Evolutionary conservation across 2,329 filamentous ascomycete species (phyloP).

Genomic region (Phoma sp.): DNA sequence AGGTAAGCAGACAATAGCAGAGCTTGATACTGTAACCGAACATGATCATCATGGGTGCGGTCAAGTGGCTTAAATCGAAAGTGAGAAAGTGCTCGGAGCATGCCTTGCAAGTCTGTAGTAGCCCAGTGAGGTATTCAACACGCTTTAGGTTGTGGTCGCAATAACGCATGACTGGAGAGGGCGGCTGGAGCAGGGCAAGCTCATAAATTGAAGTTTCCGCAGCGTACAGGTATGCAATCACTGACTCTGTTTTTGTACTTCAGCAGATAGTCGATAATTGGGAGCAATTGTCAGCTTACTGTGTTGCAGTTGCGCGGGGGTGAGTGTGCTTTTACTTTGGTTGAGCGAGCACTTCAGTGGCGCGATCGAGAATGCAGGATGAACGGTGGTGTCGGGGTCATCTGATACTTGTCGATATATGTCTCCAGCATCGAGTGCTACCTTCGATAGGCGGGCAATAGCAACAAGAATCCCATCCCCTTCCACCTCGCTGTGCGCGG

Average conservation of each 20-base stretch:
- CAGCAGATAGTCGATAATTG: background rate
- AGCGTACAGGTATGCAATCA: slow-evolving; percentile 20
- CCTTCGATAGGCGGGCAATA: slow-evolving; percentile 46
- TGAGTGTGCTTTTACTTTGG: slow-evolving; percentile 15
- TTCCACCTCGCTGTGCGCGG: slow-evolving; percentile 51
- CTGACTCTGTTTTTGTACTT: slow-evolving; percentile 4
- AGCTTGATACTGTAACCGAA: slow-evolving; percentile 24
- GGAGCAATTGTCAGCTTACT: slow-evolving; percentile 11
- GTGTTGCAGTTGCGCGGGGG: slow-evolving; percentile 17
- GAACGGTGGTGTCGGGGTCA: slow-evolving; percentile 12
- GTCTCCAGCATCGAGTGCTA: slow-evolving; percentile 31
- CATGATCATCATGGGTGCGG: slow-evolving; percentile 20
- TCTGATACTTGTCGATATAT: slow-evolving; percentile 31
- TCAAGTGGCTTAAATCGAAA: slow-evolving; percentile 14
- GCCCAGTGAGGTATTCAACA: slow-evolving; percentile 21
- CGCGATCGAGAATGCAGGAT: slow-evolving; percentile 23
- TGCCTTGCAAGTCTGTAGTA: slow-evolving; percentile 19
- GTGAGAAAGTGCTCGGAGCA: slow-evolving; percentile 20
- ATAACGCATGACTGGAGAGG: slow-evolving; percentile 7
- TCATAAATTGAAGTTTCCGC: slow-evolving; percentile 27
- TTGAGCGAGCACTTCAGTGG: slow-evolving; percentile 21
- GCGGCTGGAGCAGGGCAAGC: slow-evolving; percentile 16
- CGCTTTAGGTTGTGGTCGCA: slow-evolving; percentile 21
- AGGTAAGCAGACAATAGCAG: slow-evolving; percentile 19
- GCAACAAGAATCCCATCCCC: slow-evolving; percentile 60